Base-by-base conservation (phyloP, 495 filamentous ascomycete species). In the Aspergillus baeticus region DNA sequence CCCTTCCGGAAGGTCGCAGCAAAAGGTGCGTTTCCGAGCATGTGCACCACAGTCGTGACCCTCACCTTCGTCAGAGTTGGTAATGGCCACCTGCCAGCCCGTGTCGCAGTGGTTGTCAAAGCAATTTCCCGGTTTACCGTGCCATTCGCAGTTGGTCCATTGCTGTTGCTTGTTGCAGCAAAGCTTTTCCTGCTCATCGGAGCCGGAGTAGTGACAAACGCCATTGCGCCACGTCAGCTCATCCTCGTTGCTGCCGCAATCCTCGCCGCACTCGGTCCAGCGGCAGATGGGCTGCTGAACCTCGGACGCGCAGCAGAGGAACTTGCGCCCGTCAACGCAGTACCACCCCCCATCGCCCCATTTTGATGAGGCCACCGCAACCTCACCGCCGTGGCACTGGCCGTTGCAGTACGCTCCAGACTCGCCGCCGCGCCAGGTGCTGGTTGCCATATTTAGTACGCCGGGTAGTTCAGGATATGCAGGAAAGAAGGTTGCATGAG, bases 311-410 rank as follows among this genome's bases (percentile, higher is more conserved):
- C 51, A 54, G 41, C 51, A 54, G 18, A 44, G 45, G 51, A 54
- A 54, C 36, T 54, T 38, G 20, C 35, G 51, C 10, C 50, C 50
- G 26, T 29, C 26, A 8, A 8, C 8, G 26, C 26, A n/a, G n/a
- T n/a, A 29, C 26, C 26, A 29, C 4, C 26, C 26, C 4, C 26
- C 26, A 8, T 29, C 26, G 26, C 26, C 26, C 26, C 26, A 29
- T 29, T 29, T 55, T 1, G 62, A 31, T 41, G 52, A 57, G 7
- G 45, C 47, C 1, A 69, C 0, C 2, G 58, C 38, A 0, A 64
- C 61, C 44, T 69, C 54, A 13, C 55, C 54, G 17, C 42, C 38
- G 34, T 67, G 61, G 21, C 60, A 60, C 21, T 54, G 51, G 8
- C 60, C 60, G 36, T 66, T 62, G 58, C 65, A 62, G 51, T 60